phyloP scores from a whole-genome alignment of 495 filamentous ascomycete genomes.

The Chaetomium tenue region DNA sequence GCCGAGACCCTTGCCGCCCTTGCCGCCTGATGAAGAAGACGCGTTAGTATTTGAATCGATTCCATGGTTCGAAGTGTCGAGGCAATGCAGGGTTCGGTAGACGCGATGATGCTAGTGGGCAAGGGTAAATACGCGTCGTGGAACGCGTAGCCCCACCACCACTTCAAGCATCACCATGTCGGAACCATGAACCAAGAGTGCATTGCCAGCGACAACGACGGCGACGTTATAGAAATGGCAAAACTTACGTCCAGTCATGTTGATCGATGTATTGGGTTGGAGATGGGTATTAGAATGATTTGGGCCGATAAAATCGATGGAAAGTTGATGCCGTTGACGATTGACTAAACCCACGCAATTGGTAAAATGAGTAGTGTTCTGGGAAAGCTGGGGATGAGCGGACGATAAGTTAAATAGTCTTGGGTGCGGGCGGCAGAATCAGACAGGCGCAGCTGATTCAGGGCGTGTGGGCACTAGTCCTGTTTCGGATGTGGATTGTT shows the following conservation, averaged over 20 bases:
- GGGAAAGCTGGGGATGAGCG: constrained; percentile 14
- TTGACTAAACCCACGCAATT: constrained; percentile 21
- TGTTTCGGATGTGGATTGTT: constrained; percentile 25
- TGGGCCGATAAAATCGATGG: constrained; percentile 28
- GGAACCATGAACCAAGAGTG: constrained; percentile 12
- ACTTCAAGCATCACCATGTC: constrained; percentile 13
- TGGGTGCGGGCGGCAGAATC: constrained; percentile 17
- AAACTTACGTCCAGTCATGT: constrained; percentile 96
- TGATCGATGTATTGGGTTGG: constrained; percentile 44
- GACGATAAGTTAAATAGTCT: constrained; percentile 26
- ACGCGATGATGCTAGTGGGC: background rate
- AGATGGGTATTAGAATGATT: constrained; percentile 37
- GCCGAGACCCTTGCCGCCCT: constrained; percentile 85
- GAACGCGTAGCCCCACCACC: constrained; percentile 18
- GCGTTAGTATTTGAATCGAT: constrained; percentile 23
- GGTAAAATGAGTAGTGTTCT: constrained; percentile 16
- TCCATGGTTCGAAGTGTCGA: background rate
- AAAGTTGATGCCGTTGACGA: constrained; percentile 35
- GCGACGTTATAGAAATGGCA: constrained; percentile 19
- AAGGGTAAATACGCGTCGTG: constrained; percentile 27
- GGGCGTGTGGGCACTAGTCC: constrained; percentile 32
- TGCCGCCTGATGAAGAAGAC: constrained; percentile 57
- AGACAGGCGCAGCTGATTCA: constrained; percentile 25
- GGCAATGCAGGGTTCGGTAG: background rate
- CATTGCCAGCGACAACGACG: constrained; percentile 23